Evolutionary conservation across 306 rosid genomes (phyloP), one percentile per base, ranked within the genome.

Genomic region (Lupinus albus): DNA sequence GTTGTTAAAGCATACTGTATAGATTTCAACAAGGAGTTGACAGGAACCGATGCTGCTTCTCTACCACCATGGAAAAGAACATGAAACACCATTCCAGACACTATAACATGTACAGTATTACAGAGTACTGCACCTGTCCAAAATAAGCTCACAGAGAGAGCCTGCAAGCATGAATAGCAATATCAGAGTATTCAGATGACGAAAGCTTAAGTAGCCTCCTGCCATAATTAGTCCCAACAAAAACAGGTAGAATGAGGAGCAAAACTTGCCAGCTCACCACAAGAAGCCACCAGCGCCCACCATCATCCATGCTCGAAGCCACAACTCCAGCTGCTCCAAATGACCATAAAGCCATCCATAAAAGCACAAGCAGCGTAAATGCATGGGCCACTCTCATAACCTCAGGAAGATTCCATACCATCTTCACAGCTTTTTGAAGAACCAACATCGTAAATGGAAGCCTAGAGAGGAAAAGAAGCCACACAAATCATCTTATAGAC

Each of bases 191-290:
- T 50, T 69, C 68, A 70, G 71, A 72, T 20, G 54, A 60, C 33
- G 55, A 53, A 67, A 70, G 51, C 48, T 61, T 13, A 32, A 52
- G 52, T 7, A 59, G 49, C 39, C 36, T 30, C 28, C 41, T 66
- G 67, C 59, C 52, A 77, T 77, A 65, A 74, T 49, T 61, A 67
- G 50, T 72, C 42, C 57, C 61, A 69, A 69, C 52, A 71, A 64
- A 54, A 76, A 76, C 18, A 13, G 42, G 77, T 63, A 76, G 73
- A 86, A 86, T 25, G 67, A 87, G 83, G 85, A 83, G 86, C 82
- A 89, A 84, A 89, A 25, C 91, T 88, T 86, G 95, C 95, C 91
- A 82, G 87, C 98, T 93, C 98, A 93, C 98, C 98, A 89, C 95
- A 86, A 93, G 93, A 80, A 93, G 91, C 98, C 97, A 93, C 98